Percentiles rank a stretch among this genome's conserved stretches.
Evolutionary conservation across 306 rosid species (phyloP).

Genomic region (Acacia crassicarpa): DNA sequence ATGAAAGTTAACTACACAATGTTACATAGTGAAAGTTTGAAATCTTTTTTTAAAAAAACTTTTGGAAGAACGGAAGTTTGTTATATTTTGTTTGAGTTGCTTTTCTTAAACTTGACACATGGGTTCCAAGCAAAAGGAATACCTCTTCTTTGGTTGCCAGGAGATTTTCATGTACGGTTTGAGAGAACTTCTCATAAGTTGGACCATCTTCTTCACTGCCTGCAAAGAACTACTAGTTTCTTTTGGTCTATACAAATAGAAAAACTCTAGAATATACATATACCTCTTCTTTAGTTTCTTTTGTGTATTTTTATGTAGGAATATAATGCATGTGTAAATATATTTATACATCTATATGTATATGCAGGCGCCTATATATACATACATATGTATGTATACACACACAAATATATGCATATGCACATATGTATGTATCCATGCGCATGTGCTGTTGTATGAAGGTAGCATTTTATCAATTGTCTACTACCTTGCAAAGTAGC

Average conservation of each 20-base stretch:
- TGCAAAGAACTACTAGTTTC: slow-evolving; percentile 28
- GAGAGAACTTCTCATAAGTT: slow-evolving; percentile 56
- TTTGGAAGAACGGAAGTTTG: not conserved
- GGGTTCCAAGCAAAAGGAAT: slow-evolving; percentile 23
- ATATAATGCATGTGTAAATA: not conserved
- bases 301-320: too few species aligned
- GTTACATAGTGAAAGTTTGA: not conserved
- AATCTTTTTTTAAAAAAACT: not conserved
- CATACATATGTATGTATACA: too few species aligned
- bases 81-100: slow-evolving; percentile 8
- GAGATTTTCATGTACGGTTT: slow-evolving; percentile 54
- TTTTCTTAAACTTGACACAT: not conserved
- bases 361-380: not conserved
- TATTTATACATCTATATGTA: not conserved
- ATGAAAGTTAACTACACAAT: not conserved
- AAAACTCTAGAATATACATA: not conserved
- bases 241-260: not conserved
- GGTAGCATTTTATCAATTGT: not conserved
- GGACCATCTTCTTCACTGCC: slow-evolving; percentile 57
- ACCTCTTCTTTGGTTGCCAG: slow-evolving; percentile 51
- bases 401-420: not conserved
- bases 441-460: not conserved
- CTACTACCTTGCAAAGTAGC: slow-evolving; percentile 50
- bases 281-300: too few species aligned
- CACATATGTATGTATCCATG: not conserved